Conservation (phyloP, 176 grass and related monocot species). For the Pontederia crassipes region DNA sequence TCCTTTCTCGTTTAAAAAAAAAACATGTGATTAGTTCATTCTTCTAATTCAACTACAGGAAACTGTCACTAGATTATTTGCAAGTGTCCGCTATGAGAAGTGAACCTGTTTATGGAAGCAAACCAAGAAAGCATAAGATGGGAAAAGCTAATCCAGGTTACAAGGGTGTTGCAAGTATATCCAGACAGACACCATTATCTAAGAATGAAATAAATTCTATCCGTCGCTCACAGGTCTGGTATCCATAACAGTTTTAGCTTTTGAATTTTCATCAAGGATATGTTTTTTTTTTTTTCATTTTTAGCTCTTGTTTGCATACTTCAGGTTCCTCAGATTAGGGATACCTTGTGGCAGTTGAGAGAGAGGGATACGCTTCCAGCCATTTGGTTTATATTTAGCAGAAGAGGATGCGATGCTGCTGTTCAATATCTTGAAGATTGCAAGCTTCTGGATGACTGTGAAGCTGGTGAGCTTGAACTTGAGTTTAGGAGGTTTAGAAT, state of each 20-base stretch:
- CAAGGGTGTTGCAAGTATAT: slow-evolving; percentile 40
- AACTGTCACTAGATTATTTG: slow-evolving; percentile 64
- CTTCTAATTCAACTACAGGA: slow-evolving; percentile 50
- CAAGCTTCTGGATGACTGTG: slow-evolving; percentile 82
- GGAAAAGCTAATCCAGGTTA: slow-evolving; percentile 41
- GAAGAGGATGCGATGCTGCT: slow-evolving; percentile 95
- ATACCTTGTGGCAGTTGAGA: slow-evolving; percentile 78
- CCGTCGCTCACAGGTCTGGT: slow-evolving; percentile 68
- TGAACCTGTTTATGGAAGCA: slow-evolving; percentile 55
- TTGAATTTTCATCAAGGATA: too few species aligned
- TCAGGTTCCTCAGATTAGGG: slow-evolving; percentile 94
- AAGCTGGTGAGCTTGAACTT: slow-evolving; percentile 88
- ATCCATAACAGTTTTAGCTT: too few species aligned
- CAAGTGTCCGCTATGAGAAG: slow-evolving; percentile 46
- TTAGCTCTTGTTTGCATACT: slow-evolving; percentile 3
- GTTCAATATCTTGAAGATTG: slow-evolving; percentile 94
- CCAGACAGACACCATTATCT: slow-evolving; percentile 59
- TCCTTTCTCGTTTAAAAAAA: too few species aligned
- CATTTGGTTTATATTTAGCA: slow-evolving; percentile 99
- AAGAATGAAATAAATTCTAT: slow-evolving; percentile 83
- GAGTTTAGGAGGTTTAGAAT: slow-evolving; percentile 78
- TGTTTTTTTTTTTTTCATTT: slow-evolving; percentile 2
- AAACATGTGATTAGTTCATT: too few species aligned
- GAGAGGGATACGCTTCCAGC: slow-evolving; percentile 82
- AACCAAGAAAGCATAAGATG: slow-evolving; percentile 55